A percentile compares a stretch with the other conserved stretches of the same genome.
phyloP scores from a whole-genome alignment of 768 basidiomycete genomes.

The Mycena galericulata region DNA sequence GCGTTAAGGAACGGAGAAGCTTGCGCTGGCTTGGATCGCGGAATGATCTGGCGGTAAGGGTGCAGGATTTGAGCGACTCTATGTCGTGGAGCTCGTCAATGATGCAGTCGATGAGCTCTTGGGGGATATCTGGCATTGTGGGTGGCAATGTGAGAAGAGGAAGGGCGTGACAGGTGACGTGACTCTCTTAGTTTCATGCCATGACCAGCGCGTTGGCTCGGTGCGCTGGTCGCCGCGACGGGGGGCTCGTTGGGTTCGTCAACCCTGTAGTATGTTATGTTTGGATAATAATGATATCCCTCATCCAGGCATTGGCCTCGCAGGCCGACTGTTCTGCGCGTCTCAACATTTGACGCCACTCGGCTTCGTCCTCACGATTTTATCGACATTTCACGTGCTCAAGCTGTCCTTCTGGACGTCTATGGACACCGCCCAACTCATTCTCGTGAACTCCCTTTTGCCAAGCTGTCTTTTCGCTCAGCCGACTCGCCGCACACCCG shows the following conservation, averaged over 20 bases:
- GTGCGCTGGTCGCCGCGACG: background rate
- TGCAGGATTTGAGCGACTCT: no score
- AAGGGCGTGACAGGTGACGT: no score
- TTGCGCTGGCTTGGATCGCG: no score
- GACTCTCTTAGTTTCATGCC: background rate
- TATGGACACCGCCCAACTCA: background rate
- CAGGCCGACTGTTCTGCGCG: background rate
- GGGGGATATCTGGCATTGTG: no score
- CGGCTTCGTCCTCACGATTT: background rate
- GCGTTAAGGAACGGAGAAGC: no score
- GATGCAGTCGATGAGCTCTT: no score
- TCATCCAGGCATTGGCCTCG: background rate
- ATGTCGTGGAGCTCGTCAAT: no score
- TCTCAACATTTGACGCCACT: constrained; percentile 1
- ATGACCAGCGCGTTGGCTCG: background rate
- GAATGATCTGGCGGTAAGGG: no score
- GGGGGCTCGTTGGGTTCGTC: background rate
- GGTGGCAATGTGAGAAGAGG: no score
- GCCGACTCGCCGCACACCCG: background rate
- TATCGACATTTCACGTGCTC: constrained; percentile 2
- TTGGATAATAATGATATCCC: background rate
- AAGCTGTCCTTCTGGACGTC: background rate
- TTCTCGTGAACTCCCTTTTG: background rate
- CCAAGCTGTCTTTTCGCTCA: background rate
- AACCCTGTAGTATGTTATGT: background rate